A percentile compares a stretch with the other conserved stretches of the same genome.
Conservation (phyloP, 768 basidiomycete species). For the Collybia nuda region DNA sequence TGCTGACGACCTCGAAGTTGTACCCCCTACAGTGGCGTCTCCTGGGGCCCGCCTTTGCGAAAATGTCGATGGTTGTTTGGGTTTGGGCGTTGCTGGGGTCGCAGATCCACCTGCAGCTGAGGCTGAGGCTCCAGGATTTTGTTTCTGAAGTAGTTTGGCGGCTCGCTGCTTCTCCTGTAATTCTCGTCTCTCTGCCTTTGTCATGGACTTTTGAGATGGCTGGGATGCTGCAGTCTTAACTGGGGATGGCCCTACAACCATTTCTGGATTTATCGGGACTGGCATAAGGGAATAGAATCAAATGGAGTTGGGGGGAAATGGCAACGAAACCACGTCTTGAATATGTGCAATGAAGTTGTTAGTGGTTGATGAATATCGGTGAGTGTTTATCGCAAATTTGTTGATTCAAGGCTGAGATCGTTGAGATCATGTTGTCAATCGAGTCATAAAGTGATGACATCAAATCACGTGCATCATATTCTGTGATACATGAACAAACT, state of each 20-base stretch:
- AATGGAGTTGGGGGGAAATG: background rate
- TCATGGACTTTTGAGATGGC: conserved; percentile 68
- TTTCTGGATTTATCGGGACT: conserved; percentile 26
- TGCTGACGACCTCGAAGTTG: conserved; percentile 5
- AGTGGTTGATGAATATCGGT: too few relatives aligned
- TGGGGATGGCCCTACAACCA: background rate
- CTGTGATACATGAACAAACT: conserved; percentile 3
- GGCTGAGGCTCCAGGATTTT: conserved; percentile 18
- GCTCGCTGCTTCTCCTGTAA: conserved; percentile 80
- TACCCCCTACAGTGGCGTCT: conserved; percentile 21
- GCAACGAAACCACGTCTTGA: background rate
- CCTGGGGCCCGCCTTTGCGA: conserved; percentile 30
- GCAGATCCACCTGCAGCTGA: conserved; percentile 19
- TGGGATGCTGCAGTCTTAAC: conserved; percentile 16
- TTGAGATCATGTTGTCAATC: conserved; percentile 5
- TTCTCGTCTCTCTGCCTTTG: conserved; percentile 79
- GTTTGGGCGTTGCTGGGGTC: conserved; percentile 19
- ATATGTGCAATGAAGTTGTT: background rate
- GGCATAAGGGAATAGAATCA: conserved; percentile 28
- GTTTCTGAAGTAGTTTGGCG: conserved; percentile 59
- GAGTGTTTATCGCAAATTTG: background rate
- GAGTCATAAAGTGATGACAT: conserved; percentile 16
- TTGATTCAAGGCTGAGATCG: background rate
- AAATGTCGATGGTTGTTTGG: conserved; percentile 26
- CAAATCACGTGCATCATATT: conserved; percentile 12